Percentiles rank a stretch among this genome's conserved stretches.
phyloP scores from a whole-genome alignment of 371 early-diverging fungal genomes.

The Apophysomyces variabilis region DNA sequence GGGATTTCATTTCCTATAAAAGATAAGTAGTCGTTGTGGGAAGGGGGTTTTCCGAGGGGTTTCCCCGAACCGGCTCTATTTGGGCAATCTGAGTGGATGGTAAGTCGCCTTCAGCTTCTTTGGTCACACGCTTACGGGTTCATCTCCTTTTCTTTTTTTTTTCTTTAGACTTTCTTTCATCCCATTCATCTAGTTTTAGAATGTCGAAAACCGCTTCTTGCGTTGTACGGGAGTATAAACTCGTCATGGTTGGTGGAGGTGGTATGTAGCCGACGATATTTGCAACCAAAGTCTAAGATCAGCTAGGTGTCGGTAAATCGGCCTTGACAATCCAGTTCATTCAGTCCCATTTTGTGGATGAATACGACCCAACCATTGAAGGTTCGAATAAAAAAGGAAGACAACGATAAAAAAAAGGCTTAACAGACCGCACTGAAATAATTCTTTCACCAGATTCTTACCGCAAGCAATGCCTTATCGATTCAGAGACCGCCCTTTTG shows the following conservation, averaged over 20 bases:
- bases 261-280: conserved; percentile 50
- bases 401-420: neutral
- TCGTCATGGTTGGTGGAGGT: conserved; percentile 90
- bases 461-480: conserved; percentile 86
- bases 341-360: conserved; percentile 89
- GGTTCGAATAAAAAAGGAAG: conserved; percentile 36
- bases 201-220: conserved; percentile 12
- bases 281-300: neutral
- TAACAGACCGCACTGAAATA: neutral
- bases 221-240: conserved; percentile 67
- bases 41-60: too few relatives aligned
- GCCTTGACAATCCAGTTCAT: conserved; percentile 92
- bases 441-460: conserved; percentile 74
- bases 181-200: neutral
- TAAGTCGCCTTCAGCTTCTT: conserved; percentile 6
- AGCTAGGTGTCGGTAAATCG: conserved; percentile 79
- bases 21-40: too few relatives aligned
- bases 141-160: conserved; percentile 1
- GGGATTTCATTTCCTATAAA: too few relatives aligned
- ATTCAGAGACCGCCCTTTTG: conserved; percentile 81
- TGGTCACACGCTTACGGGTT: conserved; percentile 2
- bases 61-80: too few relatives aligned
- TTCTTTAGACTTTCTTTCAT: neutral
- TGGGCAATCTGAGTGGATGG: neutral
- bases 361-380: conserved; percentile 95